Percentiles rank a stretch among this genome's conserved stretches.
Evolutionary conservation across 2,329 filamentous ascomycete species (phyloP).

Genomic region (Scortechinia acanthostroma): DNA sequence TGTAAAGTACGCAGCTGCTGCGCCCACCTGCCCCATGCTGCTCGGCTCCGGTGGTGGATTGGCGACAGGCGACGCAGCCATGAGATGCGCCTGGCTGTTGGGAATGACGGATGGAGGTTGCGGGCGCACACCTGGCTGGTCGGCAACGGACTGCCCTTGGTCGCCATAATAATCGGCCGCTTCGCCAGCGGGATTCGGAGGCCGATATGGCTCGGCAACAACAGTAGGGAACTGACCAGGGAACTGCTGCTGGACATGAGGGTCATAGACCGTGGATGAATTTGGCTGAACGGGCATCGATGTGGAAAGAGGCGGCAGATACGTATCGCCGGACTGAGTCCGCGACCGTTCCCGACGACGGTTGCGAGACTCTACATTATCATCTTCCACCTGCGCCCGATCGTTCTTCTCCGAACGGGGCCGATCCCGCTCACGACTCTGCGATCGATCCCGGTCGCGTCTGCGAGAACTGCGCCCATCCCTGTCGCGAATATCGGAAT

Average conservation of each 20-base stretch:
- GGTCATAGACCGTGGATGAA: conserved; percentile 21
- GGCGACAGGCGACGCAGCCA: conserved; percentile 36
- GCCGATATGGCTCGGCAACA: conserved; percentile 33
- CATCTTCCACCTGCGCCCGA: no score
- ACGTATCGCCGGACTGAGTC: neutral
- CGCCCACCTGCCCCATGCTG: conserved; percentile 31
- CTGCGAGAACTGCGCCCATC: neutral
- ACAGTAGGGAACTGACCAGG: conserved; percentile 43
- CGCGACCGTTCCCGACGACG: no score
- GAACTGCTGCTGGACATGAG: conserved; percentile 47
- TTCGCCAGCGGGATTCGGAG: conserved; percentile 34
- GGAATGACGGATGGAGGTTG: conserved; percentile 41
- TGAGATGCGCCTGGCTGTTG: conserved; percentile 45
- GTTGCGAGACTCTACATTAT: no score
- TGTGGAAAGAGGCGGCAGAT: neutral
- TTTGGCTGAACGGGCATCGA: conserved; percentile 8
- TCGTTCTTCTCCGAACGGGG: no score
- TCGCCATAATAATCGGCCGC: conserved; percentile 58
- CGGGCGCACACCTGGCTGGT: conserved; percentile 52
- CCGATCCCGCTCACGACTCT: neutral
- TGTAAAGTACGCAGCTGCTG: conserved; percentile 49
- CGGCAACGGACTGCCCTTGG: conserved; percentile 47
- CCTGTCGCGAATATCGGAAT: no score
- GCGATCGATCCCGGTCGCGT: neutral
- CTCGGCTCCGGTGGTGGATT: conserved; percentile 53